A percentile compares a stretch with the other conserved stretches of the same genome.
phyloP scores from a whole-genome alignment of 2,329 filamentous ascomycete species.

The Elsinoe ampelina region DNA sequence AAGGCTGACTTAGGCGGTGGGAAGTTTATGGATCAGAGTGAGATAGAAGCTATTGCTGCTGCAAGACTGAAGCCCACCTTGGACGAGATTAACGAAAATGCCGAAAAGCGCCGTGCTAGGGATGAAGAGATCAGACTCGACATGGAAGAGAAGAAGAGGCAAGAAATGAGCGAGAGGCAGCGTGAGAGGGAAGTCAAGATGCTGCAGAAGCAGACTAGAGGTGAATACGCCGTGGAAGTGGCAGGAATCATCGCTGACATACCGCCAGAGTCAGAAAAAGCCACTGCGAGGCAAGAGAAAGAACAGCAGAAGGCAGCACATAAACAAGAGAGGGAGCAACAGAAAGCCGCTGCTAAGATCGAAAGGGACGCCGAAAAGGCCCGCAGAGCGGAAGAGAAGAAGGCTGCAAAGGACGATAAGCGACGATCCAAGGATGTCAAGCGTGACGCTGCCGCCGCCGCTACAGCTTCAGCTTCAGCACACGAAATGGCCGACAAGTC shows the following conservation, averaged over 20 bases:
- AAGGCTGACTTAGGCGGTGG: constrained; percentile 67
- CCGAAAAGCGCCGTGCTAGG: constrained; percentile 60
- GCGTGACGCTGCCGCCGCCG: constrained; percentile 18
- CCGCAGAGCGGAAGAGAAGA: constrained; percentile 46
- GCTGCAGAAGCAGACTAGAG: constrained; percentile 42
- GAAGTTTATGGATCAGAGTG: constrained; percentile 65
- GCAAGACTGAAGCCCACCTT: constrained; percentile 71
- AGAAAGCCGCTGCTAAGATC: constrained; percentile 32
- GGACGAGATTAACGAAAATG: constrained; percentile 73
- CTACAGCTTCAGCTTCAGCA: constrained; percentile 15
- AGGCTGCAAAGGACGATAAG: constrained; percentile 42
- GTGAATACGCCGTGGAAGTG: constrained; percentile 36
- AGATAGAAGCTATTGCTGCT: constrained; percentile 70
- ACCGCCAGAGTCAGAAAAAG: constrained; percentile 47
- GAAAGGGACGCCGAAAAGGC: constrained; percentile 38
- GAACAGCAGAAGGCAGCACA: constrained; percentile 39
- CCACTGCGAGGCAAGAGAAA: constrained; percentile 37
- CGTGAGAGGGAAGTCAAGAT: constrained; percentile 37
- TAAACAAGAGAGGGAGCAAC: constrained; percentile 40
- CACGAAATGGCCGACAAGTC: constrained; percentile 1
- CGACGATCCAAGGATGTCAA: constrained; percentile 37
- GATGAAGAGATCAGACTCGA: constrained; percentile 55
- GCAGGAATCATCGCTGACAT: constrained; percentile 8
- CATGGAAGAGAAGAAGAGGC: constrained; percentile 54
- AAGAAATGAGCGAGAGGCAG: constrained; percentile 48